Base-by-base conservation (phyloP, 495 filamentous ascomycete species). In the Xylaria flabelliformis region DNA sequence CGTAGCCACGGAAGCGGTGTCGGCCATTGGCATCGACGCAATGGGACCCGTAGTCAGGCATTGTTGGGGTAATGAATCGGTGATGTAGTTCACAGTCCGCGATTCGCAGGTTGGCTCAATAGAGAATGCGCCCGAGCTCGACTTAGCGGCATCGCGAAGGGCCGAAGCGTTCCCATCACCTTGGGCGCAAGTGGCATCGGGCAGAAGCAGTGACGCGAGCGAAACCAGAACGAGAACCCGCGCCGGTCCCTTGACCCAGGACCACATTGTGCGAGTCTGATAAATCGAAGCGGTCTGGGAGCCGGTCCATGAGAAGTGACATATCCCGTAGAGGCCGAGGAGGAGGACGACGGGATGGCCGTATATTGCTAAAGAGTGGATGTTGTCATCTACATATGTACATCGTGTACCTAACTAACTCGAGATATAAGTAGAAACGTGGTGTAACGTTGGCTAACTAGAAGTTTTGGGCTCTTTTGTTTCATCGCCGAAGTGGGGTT, bases 1-100 rank as follows among this genome's bases (percentile, higher is more conserved):
- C 42, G 72, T 72, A n/a, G 69, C 64, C 24, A 62, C 36, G 39
- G 77, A 66, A 26, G 74, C 73, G 13, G 74, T 74, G 41, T 66
- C 63, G 56, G 73, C 70, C 29, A 63, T 64, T 32, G 77, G 61
- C 53, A 75, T 75, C 53, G 75, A 71, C 46, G 73, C 55, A 69
- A 73, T 67, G n/a, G 76, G 75, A 39, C 82, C 77, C 1, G 86
- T 88, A 67, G 84, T 85, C 58, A 93, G 82, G 76, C 93, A 95
- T 80, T 92, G 93, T 81, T 94, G 92, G 61, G 92, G 91, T 48
- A 95, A 82, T 10, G 88, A 88, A 74, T 94, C 91, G 17, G 92
- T 94, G 70, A 95, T 92, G 81, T 94, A 94, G 80, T 95, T 95
- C 71, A 92, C 88, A 4, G 91, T 93, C 72, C 87, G 83, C 71